These are phyloP conservation scores for Pachyrhizus erosus DNA, from an alignment of 306 rosid genomes.

Conservation along the genomic window DNA sequence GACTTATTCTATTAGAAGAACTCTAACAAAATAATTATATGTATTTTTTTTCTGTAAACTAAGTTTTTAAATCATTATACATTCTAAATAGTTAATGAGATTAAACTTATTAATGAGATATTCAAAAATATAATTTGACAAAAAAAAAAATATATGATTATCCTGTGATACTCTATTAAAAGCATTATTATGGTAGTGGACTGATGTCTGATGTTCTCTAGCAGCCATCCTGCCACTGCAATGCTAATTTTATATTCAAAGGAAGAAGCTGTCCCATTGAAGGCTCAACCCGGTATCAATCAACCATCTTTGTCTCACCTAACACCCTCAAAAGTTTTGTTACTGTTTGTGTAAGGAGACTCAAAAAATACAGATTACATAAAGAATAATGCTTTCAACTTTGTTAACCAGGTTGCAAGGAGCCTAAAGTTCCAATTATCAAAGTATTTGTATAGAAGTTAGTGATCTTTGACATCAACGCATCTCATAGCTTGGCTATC, in stretches of 20 bases:
- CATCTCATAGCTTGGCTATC: constrained; percentile 37
- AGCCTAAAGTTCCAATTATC: constrained; percentile 90
- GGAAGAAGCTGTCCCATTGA: constrained; percentile 91
- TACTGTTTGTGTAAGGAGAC: neutral
- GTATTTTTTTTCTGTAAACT: too few relatives aligned
- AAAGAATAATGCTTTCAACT: constrained; percentile 8
- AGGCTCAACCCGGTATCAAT: constrained; percentile 82
- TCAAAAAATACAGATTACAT: neutral
- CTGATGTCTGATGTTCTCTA: constrained; percentile 87
- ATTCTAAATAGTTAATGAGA: too few relatives aligned
- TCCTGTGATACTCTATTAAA: too few relatives aligned
- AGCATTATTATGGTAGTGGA: too few relatives aligned
- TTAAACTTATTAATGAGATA: too few relatives aligned
- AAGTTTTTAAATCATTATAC: too few relatives aligned
- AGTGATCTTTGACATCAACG: constrained; percentile 18
- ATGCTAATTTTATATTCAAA: constrained; percentile 80
- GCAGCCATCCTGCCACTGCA: constrained; percentile 88
- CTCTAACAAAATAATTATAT: too few relatives aligned
- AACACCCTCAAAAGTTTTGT: neutral
- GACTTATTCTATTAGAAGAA: too few relatives aligned
- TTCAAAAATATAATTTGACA: too few relatives aligned
- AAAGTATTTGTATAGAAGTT: constrained; percentile 82
- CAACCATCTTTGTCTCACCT: constrained; percentile 53
- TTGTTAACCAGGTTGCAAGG: constrained; percentile 83
- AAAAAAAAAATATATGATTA: too few relatives aligned